Percentiles rank a stretch among this genome's conserved stretches.
These are phyloP conservation scores for Blastosporella zonata DNA, from an alignment of 1,284 basidiomycete species.

Conservation along the genomic window DNA sequence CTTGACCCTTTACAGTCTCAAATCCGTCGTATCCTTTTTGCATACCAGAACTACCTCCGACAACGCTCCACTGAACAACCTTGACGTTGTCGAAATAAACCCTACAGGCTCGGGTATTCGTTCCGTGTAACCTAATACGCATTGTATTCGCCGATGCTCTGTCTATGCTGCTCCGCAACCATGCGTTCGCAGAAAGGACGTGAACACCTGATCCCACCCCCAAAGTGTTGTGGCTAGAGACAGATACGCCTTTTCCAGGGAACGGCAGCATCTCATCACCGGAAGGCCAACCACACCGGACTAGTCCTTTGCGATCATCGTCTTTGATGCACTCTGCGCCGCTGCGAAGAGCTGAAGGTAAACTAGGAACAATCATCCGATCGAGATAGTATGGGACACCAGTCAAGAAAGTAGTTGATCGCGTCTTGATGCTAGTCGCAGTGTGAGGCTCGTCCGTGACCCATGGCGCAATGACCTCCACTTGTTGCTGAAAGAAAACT, in stretches of 20 bases:
- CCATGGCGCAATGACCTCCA: conserved; percentile 38
- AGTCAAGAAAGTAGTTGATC: conserved; percentile 40
- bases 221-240: background rate
- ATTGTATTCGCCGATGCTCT: conserved; percentile 27
- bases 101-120: conserved; percentile 63
- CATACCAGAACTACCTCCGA: conserved; percentile 31
- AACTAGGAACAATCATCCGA: conserved; percentile 40
- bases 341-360: conserved; percentile 51
- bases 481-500: conserved; percentile 62
- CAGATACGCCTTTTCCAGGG: conserved; percentile 10
- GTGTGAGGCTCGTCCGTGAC: conserved; percentile 8
- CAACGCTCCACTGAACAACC: conserved; percentile 41
- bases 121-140: conserved; percentile 45
- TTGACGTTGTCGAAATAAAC: conserved; percentile 53
- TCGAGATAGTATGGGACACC: conserved; percentile 46
- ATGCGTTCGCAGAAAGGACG: conserved; percentile 14
- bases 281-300: conserved; percentile 37
- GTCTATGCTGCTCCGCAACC: conserved; percentile 18
- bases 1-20: conserved; percentile 23
- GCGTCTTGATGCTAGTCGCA: conserved; percentile 8
- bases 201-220: background rate
- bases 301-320: conserved; percentile 23
- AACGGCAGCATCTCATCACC: conserved; percentile 18
- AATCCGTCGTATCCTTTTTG: conserved; percentile 46
- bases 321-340: conserved; percentile 28